phyloP scores from a whole-genome alignment of 2,329 filamentous ascomycete genomes.

The Aspergillus sp. region DNA sequence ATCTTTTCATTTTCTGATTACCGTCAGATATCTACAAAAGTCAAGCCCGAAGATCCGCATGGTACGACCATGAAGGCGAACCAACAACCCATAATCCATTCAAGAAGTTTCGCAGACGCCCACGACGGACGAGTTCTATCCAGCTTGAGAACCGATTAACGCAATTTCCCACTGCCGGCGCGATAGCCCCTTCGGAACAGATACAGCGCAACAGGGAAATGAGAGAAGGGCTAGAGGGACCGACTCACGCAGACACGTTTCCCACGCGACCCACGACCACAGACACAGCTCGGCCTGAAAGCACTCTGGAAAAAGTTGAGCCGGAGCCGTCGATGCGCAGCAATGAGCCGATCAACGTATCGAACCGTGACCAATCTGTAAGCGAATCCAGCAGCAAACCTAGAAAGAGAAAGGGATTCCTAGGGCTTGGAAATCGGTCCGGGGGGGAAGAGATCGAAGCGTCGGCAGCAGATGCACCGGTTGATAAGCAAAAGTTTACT shows the following conservation, averaged over 20 bases:
- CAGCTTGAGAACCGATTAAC: conserved; percentile 36
- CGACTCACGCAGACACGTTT: conserved; percentile 32
- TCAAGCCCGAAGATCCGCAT: conserved; percentile 44
- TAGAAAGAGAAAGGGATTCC: conserved; percentile 32
- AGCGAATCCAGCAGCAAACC: conserved; percentile 22
- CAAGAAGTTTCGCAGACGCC: conserved; percentile 41
- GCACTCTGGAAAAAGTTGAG: conserved; percentile 19
- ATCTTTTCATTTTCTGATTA: not conserved
- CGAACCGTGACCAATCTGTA: conserved; percentile 22
- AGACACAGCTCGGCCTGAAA: conserved; percentile 21
- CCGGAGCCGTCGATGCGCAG: conserved; percentile 34
- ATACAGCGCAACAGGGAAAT: conserved; percentile 30
- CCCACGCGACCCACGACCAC: conserved; percentile 31
- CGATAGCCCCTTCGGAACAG: conserved; percentile 30
- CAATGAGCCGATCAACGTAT: conserved; percentile 38
- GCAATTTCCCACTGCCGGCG: conserved; percentile 29
- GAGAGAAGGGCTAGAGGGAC: conserved; percentile 28
- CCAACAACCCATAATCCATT: conserved; percentile 46
- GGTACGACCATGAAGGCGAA: conserved; percentile 47
- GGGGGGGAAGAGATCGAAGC: conserved; percentile 16
- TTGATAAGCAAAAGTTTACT: conserved; percentile 42
- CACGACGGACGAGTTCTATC: conserved; percentile 33
- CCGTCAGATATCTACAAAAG: conserved; percentile 45
- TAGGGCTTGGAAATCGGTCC: conserved; percentile 23
- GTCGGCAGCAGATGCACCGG: conserved; percentile 15